Base-by-base conservation (phyloP, 148 eudicot genomes). In the Heliamphora exappendiculata region DNA sequence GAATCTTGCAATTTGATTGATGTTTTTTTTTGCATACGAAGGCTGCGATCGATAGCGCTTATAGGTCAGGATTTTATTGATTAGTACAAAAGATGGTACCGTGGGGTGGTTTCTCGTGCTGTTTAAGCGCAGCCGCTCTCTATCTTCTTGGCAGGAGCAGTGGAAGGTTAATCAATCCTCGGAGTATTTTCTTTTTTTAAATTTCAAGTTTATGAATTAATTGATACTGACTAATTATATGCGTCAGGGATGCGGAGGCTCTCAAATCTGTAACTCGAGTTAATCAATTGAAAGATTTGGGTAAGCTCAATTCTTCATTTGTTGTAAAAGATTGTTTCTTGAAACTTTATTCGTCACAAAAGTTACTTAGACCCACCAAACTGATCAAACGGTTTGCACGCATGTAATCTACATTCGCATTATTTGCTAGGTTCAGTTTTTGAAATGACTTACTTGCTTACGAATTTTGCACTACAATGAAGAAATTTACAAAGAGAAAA, bases 121-220 rank as follows among this genome's bases (percentile, higher is more conserved):
- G 97, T 86, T 78, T 96, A 72, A 87, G 99, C 75, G 98, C 90
- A 0, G 91, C 98, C 73, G 98, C 97, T 75, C 92, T 96, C 50
- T 96, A 91, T 72, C 85, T 96, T 64, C 91, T 96, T 22, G 99
- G 98, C 19, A 83, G 99, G 77, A 96, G 88, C 74, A 88, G 97
- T 66, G 70, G 70, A 37, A 66, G 70, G 70, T 66, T n/a, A 3
- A 37, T 47, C 47, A 26, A 45, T 45, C 31, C 7, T 20, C 28
- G 44, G 41, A 7, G 7, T 16, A 12, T 14, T 19, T n/a, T 39
- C 20, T 31, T 37, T 37, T 34, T 22, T 55, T 24, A 16, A 9
- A 7, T 24, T 57, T 22, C 8, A 19, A 2, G 19, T 1, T 39
- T 17, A 5, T 31, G 16, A 19, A 24, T 47, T 60, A 11, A 11